Percentiles rank a stretch among this genome's conserved stretches.
Conservation (phyloP, 305 asterid species). For the Fraxinus latifolia region DNA sequence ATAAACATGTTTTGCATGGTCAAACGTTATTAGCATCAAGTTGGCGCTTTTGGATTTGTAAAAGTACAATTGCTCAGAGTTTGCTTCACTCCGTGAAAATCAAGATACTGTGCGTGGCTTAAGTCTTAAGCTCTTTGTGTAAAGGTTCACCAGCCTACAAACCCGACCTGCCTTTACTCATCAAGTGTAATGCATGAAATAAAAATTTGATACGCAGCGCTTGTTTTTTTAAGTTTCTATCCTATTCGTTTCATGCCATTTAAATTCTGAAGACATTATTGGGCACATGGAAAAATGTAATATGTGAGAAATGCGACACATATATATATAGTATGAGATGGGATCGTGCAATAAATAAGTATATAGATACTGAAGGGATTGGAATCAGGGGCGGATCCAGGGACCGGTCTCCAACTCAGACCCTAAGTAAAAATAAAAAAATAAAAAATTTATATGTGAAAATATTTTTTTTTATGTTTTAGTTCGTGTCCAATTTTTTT, state of each 20-base stretch:
- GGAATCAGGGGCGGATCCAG: no score
- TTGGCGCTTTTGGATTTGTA: neutral
- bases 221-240: neutral
- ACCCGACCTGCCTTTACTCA: neutral
- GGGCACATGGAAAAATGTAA: slow-evolving; percentile 1
- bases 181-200: neutral
- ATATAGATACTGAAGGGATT: neutral
- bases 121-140: neutral
- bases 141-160: neutral
- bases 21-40: no score
- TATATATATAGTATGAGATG: neutral
- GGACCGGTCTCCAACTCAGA: no score
- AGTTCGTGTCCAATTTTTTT: no score
- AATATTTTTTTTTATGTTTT: no score
- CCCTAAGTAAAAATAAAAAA: no score
- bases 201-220: neutral
- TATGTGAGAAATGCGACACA: neutral
- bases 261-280: neutral
- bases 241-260: neutral
- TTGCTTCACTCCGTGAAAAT: neutral
- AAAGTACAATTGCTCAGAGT: neutral
- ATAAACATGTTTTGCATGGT: no score
- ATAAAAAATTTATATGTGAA: no score
- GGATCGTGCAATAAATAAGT: neutral
- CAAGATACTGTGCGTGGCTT: neutral